These are phyloP conservation scores for Irpex sp. DNA, from an alignment of 1,284 basidiomycete genomes.

Conservation along the genomic window DNA sequence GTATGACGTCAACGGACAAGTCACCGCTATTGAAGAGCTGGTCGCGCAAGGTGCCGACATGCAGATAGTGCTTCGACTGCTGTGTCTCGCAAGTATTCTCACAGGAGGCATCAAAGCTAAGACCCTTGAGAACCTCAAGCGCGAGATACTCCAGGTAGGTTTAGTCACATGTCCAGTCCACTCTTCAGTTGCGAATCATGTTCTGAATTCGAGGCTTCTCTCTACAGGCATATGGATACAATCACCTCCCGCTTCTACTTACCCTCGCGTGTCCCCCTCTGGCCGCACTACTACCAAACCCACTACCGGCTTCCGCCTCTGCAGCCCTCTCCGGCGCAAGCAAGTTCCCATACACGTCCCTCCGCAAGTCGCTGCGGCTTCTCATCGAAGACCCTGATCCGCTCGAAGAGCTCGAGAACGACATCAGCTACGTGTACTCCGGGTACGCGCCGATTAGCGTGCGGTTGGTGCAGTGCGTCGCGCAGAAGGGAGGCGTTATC, in stretches of 20 bases:
- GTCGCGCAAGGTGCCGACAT: slow-evolving; percentile 81
- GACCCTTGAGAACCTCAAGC: slow-evolving; percentile 81
- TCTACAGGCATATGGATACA: slow-evolving; percentile 84
- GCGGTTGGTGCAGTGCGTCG: slow-evolving; percentile 88
- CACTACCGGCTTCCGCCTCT: slow-evolving; percentile 46
- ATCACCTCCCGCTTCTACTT: slow-evolving; percentile 80
- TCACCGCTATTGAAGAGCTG: slow-evolving; percentile 80
- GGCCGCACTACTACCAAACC: slow-evolving; percentile 57
- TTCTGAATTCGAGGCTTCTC: slow-evolving; percentile 7
- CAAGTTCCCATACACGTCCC: slow-evolving; percentile 64
- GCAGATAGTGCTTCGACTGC: slow-evolving; percentile 70
- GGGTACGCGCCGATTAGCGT: slow-evolving; percentile 94
- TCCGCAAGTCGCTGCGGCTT: slow-evolving; percentile 85
- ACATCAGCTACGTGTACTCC: slow-evolving; percentile 94
- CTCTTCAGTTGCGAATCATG: slow-evolving; percentile 4
- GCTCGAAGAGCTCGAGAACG: slow-evolving; percentile 78
- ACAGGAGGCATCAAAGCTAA: slow-evolving; percentile 86
- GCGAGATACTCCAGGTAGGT: slow-evolving; percentile 83
- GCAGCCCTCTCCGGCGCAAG: slow-evolving; percentile 32
- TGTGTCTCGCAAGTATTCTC: slow-evolving; percentile 84
- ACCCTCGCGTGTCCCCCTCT: slow-evolving; percentile 73
- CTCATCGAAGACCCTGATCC: slow-evolving; percentile 86
- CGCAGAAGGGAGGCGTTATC: slow-evolving; percentile 84
- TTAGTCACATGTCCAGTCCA: slow-evolving; percentile 1
- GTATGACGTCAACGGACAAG: slow-evolving; percentile 74